Evolutionary conservation across 257 asterid genomes (phyloP).

Genomic region (Capsicum rhomboideum): DNA sequence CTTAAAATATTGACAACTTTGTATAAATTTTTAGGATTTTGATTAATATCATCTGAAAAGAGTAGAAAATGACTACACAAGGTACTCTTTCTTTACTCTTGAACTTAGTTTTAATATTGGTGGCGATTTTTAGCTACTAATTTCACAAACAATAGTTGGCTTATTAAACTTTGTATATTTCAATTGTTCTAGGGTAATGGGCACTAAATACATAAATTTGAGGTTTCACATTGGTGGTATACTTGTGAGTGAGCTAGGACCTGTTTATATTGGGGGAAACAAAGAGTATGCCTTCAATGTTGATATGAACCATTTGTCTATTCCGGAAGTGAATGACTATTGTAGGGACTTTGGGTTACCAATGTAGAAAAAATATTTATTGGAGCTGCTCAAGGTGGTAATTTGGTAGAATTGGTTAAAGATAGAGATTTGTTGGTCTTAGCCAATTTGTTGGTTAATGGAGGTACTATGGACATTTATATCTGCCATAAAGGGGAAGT

Average conservation of each 20-base stretch:
- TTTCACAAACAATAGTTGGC: neutral
- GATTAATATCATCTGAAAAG: neutral
- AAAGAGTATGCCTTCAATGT: neutral
- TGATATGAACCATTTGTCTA: neutral
- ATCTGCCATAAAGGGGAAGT: neutral
- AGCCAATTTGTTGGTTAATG: neutral
- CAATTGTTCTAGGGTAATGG: neutral
- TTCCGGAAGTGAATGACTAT: neutral
- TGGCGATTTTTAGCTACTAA: neutral
- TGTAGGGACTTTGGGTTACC: neutral
- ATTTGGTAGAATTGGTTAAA: neutral
- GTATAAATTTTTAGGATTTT: neutral
- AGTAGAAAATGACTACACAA: neutral
- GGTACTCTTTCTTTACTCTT: no score
- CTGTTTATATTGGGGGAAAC: neutral
- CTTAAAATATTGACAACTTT: neutral
- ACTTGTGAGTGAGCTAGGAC: neutral
- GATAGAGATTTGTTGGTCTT: neutral
- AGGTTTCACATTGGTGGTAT: neutral
- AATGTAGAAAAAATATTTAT: neutral
- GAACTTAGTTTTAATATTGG: neutral
- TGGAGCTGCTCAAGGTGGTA: neutral
- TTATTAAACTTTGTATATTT: neutral
- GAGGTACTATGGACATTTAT: neutral
- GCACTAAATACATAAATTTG: neutral